Conservation (phyloP, 345 rosid genomes). For the Populus deltoides region DNA sequence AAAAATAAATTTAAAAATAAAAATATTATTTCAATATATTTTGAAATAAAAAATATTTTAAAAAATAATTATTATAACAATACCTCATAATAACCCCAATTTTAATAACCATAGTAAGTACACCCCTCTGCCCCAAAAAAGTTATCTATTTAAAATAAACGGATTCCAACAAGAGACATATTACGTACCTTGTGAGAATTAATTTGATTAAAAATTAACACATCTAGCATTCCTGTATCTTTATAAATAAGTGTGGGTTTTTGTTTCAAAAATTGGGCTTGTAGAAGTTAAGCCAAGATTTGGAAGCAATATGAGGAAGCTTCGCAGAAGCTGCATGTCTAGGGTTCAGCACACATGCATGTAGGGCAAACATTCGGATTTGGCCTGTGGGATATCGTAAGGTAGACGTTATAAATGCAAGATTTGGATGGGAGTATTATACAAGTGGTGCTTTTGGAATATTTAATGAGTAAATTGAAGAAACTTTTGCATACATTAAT, state of each 20-base stretch:
- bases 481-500: neutral
- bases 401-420: neutral
- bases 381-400: neutral
- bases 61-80: too few species aligned
- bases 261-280: neutral
- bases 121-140: neutral
- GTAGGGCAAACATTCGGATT: neutral
- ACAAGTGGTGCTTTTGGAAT: neutral
- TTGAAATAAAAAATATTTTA: too few species aligned
- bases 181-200: too few species aligned
- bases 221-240: too few species aligned
- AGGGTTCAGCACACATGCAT: neutral
- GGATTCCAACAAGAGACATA: too few species aligned
- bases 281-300: neutral
- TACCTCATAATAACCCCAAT: neutral
- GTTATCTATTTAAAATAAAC: neutral
- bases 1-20: too few species aligned
- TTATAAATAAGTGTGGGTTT: too few species aligned
- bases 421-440: neutral
- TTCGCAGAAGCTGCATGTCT: constrained; percentile 4
- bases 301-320: neutral
- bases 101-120: neutral
- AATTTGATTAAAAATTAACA: too few species aligned
- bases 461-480: neutral
- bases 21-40: too few species aligned